A percentile compares a stretch with the other conserved stretches of the same genome.
Conservation (phyloP, 768 basidiomycete species). For the Harrya chromipes region DNA sequence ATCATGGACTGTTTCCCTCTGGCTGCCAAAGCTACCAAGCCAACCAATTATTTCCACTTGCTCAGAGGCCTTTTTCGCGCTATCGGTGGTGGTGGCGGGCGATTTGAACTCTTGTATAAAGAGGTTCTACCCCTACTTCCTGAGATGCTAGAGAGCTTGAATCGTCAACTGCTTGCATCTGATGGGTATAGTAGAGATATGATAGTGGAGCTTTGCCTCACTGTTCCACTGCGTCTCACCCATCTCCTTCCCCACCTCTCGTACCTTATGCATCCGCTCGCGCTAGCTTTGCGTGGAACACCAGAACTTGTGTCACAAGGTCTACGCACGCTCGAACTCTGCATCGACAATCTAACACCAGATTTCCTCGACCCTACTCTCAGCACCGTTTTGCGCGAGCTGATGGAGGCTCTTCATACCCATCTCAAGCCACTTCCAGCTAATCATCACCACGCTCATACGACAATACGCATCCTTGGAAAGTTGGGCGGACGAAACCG, state of each 20-base stretch:
- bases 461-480: slow-evolving; percentile 92
- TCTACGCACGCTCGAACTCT: slow-evolving; percentile 93
- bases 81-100: slow-evolving; percentile 87
- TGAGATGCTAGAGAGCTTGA: slow-evolving; percentile 94
- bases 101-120: slow-evolving; percentile 92
- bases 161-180: slow-evolving; percentile 83
- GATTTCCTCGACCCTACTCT: slow-evolving; percentile 98
- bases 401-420: slow-evolving; percentile 92
- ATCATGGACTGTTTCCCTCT: slow-evolving; percentile 96
- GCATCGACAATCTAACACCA: slow-evolving; percentile 96
- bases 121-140: slow-evolving; percentile 95
- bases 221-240: slow-evolving; percentile 91
- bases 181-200: slow-evolving; percentile 84
- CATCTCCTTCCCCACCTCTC: slow-evolving; percentile 93
- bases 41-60: slow-evolving; percentile 90
- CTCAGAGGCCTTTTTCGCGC: slow-evolving; percentile 90
- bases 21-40: slow-evolving; percentile 87
- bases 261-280: slow-evolving; percentile 95
- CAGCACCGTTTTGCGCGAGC: slow-evolving; percentile 84
- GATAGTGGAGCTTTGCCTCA: slow-evolving; percentile 95
- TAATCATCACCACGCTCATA: slow-evolving; percentile 87
- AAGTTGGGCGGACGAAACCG: slow-evolving; percentile 96
- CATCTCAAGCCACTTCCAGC: slow-evolving; percentile 88
- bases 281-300: slow-evolving; percentile 82
- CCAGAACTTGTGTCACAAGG: slow-evolving; percentile 94